Conservation (phyloP, 2,329 filamentous ascomycete species). For the Beauveria sp. region DNA sequence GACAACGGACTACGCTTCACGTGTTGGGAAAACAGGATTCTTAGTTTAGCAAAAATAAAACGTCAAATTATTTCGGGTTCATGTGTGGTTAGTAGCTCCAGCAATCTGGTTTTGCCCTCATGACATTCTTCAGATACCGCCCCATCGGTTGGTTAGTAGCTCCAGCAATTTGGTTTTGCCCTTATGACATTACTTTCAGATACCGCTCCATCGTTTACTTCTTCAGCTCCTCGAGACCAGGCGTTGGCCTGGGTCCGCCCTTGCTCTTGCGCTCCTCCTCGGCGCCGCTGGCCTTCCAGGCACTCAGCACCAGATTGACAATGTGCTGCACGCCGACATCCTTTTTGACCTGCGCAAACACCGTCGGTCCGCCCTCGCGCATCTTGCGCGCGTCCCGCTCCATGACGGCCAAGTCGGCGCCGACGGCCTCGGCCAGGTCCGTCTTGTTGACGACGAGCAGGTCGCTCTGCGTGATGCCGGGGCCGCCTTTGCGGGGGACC, state of each 20-base stretch:
- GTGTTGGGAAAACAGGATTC: conserved; percentile 2
- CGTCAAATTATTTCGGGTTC: neutral
- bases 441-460: conserved; percentile 95
- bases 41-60: neutral
- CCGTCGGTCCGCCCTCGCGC: conserved; percentile 87
- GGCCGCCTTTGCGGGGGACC: conserved; percentile 90
- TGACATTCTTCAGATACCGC: neutral
- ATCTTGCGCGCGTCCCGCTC: conserved; percentile 91
- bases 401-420: conserved; percentile 88
- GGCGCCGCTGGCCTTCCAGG: conserved; percentile 87
- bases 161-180: neutral
- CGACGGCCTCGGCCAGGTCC: conserved; percentile 82
- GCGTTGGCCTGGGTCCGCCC: conserved; percentile 52
- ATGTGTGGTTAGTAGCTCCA: neutral
- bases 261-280: conserved; percentile 46
- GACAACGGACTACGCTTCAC: conserved; percentile 9
- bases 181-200: neutral
- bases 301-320: conserved; percentile 78
- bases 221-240: conserved; percentile 42
- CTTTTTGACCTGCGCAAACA: conserved; percentile 97
- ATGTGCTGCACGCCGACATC: conserved; percentile 79
- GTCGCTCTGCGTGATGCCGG: conserved; percentile 94
- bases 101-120: neutral
- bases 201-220: conserved; percentile 8
- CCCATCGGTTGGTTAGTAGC: neutral